These are phyloP conservation scores for Arxiozyma slooffiae DNA, from an alignment of 1,139 yeast genomes.

Conservation along the genomic window DNA sequence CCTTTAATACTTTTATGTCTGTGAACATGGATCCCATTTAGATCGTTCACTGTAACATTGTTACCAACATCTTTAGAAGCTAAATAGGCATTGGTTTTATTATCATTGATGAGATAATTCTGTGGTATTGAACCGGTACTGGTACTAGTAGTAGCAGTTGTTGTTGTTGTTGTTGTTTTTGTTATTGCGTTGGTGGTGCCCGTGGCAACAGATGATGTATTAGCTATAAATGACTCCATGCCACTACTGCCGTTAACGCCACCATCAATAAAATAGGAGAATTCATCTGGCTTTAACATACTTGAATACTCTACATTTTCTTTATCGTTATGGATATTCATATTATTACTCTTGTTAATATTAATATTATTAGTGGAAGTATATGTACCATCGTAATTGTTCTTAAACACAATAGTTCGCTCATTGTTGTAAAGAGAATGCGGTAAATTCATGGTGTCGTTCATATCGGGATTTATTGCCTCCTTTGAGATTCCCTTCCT, in stretches of 20 bases:
- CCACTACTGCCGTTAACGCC: constrained; percentile 22
- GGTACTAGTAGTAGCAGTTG: constrained; percentile 15
- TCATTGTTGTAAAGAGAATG: background rate
- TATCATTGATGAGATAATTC: background rate
- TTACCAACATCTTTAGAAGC: background rate
- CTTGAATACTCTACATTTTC: background rate
- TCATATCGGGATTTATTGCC: background rate
- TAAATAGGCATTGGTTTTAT: background rate
- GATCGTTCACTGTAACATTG: background rate
- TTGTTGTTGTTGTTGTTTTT: too few relatives aligned
- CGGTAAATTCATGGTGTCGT: background rate
- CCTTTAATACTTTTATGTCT: background rate
- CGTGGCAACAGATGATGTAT: constrained; percentile 17
- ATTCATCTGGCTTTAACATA: constrained; percentile 4
- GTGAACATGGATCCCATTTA: background rate
- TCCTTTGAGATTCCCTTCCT: background rate
- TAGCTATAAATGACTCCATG: constrained; percentile 20
- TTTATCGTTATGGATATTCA: background rate
- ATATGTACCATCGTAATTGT: background rate
- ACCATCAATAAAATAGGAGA: constrained; percentile 11
- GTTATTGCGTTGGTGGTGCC: constrained; percentile 13
- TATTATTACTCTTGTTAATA: background rate
- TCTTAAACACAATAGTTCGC: background rate
- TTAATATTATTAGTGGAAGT: constrained; percentile 1
- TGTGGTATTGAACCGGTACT: constrained; percentile 8